These are phyloP conservation scores for Lumnitzera racemosa DNA, from an alignment of 345 rosid species.

Conservation along the genomic window DNA sequence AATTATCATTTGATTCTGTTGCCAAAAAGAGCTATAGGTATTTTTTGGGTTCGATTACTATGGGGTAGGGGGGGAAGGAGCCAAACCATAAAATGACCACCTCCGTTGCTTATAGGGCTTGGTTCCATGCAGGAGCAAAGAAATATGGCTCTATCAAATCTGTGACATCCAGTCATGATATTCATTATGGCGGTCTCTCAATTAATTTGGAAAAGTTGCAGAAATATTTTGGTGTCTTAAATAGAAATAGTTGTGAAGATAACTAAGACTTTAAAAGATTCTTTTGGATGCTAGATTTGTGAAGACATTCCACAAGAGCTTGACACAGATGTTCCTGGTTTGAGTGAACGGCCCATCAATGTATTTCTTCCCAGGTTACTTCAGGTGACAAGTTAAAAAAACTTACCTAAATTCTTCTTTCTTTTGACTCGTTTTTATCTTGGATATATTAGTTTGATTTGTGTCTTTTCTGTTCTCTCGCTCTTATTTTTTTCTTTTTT, in stretches of 20 bases:
- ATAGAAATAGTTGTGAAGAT: not conserved
- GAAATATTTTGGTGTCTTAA: not conserved
- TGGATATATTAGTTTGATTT: not conserved
- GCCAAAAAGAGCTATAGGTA: no score
- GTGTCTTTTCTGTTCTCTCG: not conserved
- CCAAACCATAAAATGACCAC: no score
- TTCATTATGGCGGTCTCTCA: no score
- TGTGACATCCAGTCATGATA: no score
- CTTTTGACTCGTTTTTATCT: not conserved
- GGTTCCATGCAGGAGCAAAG: no score
- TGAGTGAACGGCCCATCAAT: conserved; percentile 80
- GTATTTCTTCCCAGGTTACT: conserved; percentile 69
- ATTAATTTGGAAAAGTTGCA: no score
- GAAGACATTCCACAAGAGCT: conserved; percentile 89
- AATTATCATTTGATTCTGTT: no score
- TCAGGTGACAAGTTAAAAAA: conserved; percentile 38
- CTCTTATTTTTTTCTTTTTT: conserved; percentile 3
- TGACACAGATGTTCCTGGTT: conserved; percentile 83
- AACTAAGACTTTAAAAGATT: not conserved
- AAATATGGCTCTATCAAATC: no score
- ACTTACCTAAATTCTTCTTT: not conserved
- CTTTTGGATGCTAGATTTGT: conserved; percentile 50
- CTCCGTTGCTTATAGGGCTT: no score
- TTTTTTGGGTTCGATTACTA: no score
- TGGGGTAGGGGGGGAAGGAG: no score